These are phyloP conservation scores for Arabidopsis suecica DNA, from an alignment of 345 rosid species.

Conservation along the genomic window DNA sequence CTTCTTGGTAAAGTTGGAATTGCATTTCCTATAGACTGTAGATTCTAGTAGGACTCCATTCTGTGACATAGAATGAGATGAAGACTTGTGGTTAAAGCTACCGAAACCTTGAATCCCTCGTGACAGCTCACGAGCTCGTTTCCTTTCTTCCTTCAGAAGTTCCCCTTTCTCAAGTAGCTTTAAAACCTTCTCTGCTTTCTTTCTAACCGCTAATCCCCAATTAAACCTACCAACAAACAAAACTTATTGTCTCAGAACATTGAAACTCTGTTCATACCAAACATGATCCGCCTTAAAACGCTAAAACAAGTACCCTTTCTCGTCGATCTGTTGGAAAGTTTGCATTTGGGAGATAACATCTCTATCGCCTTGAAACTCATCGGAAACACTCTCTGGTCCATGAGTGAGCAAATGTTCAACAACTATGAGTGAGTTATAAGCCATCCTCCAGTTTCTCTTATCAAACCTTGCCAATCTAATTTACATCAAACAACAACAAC, in stretches of 20 bases:
- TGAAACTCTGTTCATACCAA: background rate
- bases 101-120: constrained; percentile 92
- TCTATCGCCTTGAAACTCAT: constrained; percentile 72
- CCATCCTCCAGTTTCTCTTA: constrained; percentile 75
- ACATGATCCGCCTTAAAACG: background rate
- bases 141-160: constrained; percentile 75
- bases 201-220: constrained; percentile 86
- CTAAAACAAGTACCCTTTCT: constrained; percentile 64
- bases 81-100: constrained; percentile 60
- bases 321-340: constrained; percentile 73
- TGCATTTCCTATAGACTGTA: constrained; percentile 52
- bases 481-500: constrained; percentile 20
- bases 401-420: constrained; percentile 88
- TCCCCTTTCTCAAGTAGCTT: constrained; percentile 71
- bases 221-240: constrained; percentile 64
- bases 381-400: constrained; percentile 88
- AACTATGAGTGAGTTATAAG: constrained; percentile 73
- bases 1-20: constrained; percentile 56
- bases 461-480: constrained; percentile 73
- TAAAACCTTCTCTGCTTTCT: constrained; percentile 70
- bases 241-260: background rate
- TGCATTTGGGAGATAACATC: constrained; percentile 59
- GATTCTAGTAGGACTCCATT: constrained; percentile 52
- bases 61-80: constrained; percentile 38
- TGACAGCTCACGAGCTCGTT: constrained; percentile 75